A percentile compares a stretch with the other conserved stretches of the same genome.
Conservation (phyloP, 495 filamentous ascomycete species). For the Neurospora cerealis region DNA sequence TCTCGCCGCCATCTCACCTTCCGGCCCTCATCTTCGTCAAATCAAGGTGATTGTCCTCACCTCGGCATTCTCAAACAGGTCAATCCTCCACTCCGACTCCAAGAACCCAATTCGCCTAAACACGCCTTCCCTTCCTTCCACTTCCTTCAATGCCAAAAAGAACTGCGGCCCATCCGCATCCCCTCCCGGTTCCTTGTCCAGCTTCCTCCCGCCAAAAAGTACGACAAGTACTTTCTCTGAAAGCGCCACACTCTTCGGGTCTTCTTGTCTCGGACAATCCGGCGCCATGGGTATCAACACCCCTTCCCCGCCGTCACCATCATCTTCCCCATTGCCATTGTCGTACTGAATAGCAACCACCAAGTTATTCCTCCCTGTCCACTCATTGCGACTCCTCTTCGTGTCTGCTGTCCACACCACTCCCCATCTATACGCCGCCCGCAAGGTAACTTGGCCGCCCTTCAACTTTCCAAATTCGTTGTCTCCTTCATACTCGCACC, state of each 20-base stretch:
- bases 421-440: slow-evolving; percentile 1
- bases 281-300: slow-evolving; percentile 1
- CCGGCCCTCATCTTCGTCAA: neutral
- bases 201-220: slow-evolving; percentile 4
- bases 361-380: slow-evolving; percentile 3
- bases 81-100: slow-evolving; percentile 2
- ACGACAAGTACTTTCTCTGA: slow-evolving; percentile 1
- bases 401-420: neutral
- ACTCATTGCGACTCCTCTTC: neutral
- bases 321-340: neutral
- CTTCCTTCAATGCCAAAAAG: slow-evolving; percentile 4
- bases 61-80: neutral
- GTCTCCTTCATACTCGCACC: slow-evolving; percentile 4
- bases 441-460: slow-evolving; percentile 1
- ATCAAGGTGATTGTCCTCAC: neutral
- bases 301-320: neutral
- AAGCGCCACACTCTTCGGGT: slow-evolving; percentile 5
- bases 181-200: neutral
- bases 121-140: neutral
- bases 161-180: slow-evolving; percentile 1
- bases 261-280: slow-evolving; percentile 1
- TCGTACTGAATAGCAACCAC: neutral
- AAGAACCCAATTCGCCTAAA: slow-evolving; percentile 5
- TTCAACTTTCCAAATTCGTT: slow-evolving; percentile 1
- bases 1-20: neutral